phyloP scores from a whole-genome alignment of 179 eudicot species.

The Beta lomatogona region DNA sequence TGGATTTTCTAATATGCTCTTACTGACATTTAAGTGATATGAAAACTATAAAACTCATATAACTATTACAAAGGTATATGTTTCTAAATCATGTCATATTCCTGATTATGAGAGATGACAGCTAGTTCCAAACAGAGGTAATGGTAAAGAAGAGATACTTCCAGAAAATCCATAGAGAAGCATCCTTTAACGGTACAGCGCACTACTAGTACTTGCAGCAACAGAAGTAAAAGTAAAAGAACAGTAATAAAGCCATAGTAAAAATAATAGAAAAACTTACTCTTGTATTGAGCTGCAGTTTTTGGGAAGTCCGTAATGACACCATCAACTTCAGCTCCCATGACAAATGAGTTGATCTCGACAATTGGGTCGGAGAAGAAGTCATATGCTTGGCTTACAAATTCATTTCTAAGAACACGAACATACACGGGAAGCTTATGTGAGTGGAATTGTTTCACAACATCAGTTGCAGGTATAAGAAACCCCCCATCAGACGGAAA shows the following conservation, averaged over 20 bases:
- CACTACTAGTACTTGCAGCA: not conserved
- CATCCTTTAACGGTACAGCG: too few relatives aligned
- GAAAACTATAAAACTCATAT: too few relatives aligned
- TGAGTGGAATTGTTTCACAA: constrained; percentile 59
- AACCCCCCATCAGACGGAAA: constrained; percentile 42
- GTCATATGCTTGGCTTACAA: constrained; percentile 65
- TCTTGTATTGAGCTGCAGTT: constrained; percentile 69
- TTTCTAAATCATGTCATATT: too few relatives aligned
- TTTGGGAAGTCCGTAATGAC: constrained; percentile 74
- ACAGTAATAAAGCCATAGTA: not conserved
- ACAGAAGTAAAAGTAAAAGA: not conserved
- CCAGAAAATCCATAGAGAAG: not conserved
- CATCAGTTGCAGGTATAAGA: constrained; percentile 39
- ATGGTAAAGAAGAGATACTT: not conserved
- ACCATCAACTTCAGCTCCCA: constrained; percentile 59
- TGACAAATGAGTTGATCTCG: constrained; percentile 55
- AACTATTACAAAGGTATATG: too few relatives aligned
- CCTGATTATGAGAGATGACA: too few relatives aligned
- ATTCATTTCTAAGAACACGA: constrained; percentile 63
- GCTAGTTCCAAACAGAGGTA: too few relatives aligned
- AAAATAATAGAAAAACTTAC: constrained; percentile 44
- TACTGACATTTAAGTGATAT: too few relatives aligned
- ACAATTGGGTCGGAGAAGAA: constrained; percentile 69
- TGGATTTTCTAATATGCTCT: too few relatives aligned
- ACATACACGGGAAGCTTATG: constrained; percentile 62